Evolutionary conservation across 179 eudicot species (phyloP).

Genomic region (Patellifolia procumbens): DNA sequence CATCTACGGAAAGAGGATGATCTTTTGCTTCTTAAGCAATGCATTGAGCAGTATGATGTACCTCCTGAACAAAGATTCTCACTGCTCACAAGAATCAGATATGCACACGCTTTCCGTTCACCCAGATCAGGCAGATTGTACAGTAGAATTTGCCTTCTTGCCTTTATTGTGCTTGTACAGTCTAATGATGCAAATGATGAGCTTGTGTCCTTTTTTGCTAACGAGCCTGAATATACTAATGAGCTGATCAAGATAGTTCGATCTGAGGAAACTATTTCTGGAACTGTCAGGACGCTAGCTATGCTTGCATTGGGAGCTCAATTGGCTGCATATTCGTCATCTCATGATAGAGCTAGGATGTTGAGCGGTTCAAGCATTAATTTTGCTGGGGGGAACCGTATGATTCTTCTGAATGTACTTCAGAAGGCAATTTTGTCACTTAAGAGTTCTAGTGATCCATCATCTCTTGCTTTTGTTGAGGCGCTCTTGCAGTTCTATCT

Average conservation of each 20-base stretch:
- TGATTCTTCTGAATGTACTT: slow-evolving; percentile 91
- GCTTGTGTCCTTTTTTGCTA: slow-evolving; percentile 89
- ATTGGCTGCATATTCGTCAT: slow-evolving; percentile 89
- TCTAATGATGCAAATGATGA: slow-evolving; percentile 97
- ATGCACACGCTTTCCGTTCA: slow-evolving; percentile 88
- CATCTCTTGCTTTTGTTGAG: slow-evolving; percentile 88
- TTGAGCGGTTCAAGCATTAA: slow-evolving; percentile 92
- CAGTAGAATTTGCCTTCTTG: slow-evolving; percentile 87
- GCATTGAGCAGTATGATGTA: slow-evolving; percentile 67
- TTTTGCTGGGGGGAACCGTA: slow-evolving; percentile 92
- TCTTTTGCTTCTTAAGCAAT: slow-evolving; percentile 69
- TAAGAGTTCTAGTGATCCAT: slow-evolving; percentile 64
- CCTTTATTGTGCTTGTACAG: slow-evolving; percentile 96
- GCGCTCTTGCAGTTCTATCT: slow-evolving; percentile 95
- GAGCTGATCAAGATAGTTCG: slow-evolving; percentile 91
- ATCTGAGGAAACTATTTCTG: slow-evolving; percentile 86
- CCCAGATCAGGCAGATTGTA: slow-evolving; percentile 83
- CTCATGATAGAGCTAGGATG: slow-evolving; percentile 94
- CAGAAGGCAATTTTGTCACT: slow-evolving; percentile 90
- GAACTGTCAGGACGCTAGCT: slow-evolving; percentile 78
- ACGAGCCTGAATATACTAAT: slow-evolving; percentile 97
- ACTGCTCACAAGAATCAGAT: slow-evolving; percentile 91
- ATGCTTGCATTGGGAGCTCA: slow-evolving; percentile 98
- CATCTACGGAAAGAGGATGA: slow-evolving; percentile 84
- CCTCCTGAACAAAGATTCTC: slow-evolving; percentile 86